Evolutionary conservation across 2,329 filamentous ascomycete genomes (phyloP).

Genomic region (Exserohilum rostratum): DNA sequence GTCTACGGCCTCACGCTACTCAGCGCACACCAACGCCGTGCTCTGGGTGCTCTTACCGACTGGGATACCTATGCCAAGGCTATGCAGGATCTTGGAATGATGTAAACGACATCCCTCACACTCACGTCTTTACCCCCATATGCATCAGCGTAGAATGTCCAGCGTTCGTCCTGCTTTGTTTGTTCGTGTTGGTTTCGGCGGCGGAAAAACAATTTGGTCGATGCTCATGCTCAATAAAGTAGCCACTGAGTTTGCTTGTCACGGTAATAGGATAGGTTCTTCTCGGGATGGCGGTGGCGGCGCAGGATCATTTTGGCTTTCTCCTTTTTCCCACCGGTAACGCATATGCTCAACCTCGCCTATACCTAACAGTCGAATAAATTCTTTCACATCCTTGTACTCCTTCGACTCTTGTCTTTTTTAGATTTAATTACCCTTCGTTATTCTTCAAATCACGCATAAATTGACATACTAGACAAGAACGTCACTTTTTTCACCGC

Average conservation of each 20-base stretch:
- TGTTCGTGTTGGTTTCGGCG: neutral
- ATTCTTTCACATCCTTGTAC: neutral
- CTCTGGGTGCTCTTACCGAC: conserved; percentile 83
- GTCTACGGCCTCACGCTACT: conserved; percentile 90
- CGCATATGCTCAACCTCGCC: neutral
- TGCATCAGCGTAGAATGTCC: conserved; percentile 6
- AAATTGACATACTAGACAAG: no score
- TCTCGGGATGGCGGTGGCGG: neutral
- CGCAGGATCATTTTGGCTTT: neutral
- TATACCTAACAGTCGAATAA: neutral
- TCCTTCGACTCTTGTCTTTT: neutral
- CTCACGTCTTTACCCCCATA: conserved; percentile 11
- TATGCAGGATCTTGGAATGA: conserved; percentile 48
- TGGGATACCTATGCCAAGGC: conserved; percentile 83
- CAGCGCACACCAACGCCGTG: conserved; percentile 85
- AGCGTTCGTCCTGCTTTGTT: neutral
- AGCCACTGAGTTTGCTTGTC: neutral
- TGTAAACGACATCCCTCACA: conserved; percentile 3
- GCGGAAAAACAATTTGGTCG: neutral
- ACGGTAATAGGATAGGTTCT: neutral
- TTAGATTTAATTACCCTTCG: no score
- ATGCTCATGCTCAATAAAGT: neutral
- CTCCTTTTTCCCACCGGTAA: neutral
- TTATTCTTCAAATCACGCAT: no score
- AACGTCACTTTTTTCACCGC: no score